Base-by-base conservation (phyloP, 1,139 yeast species). In the Tardiomyces digboiensis region DNA sequence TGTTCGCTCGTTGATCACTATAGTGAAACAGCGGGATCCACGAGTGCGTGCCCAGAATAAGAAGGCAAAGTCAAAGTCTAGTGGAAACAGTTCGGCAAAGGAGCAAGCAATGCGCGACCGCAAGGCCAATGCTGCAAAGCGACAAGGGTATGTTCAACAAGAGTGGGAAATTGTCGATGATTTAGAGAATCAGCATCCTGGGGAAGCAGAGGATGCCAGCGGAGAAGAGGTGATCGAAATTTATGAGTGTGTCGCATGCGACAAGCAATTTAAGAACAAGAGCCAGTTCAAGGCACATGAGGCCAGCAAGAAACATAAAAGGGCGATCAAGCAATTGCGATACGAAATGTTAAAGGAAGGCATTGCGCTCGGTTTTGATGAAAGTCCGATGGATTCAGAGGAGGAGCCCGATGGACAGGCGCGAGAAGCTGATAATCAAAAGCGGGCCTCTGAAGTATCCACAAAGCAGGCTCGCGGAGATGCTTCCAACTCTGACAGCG, bases 161-260 rank as follows among this genome's bases (percentile, higher is more conserved):
- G 84, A 78, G 48, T 89, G 97, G 97, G 55, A 48, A 6, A 52
- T 46, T 7, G 54, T 26, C 29, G 23, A 22, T 19, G 38, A 6
- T 2, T n/a, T n/a, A n/a, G n/a, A n/a, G n/a, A n/a, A n/a, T n/a
- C n/a, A n/a, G n/a, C n/a, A n/a, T n/a, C n/a, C n/a, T n/a, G n/a
- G n/a, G n/a, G n/a, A n/a, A n/a, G n/a, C n/a, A n/a, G n/a, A n/a
- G n/a, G n/a, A n/a, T n/a, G n/a, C n/a, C n/a, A 70, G 64, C 2
- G 66, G 60, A 16, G 76, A 68, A 8, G 69, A 64, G 2, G 66
- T 60, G 4, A 68, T 65, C 2, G 70, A 70, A 8, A 53, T 74
- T n/a, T 85, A 67, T 60, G 97, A 89, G 60, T 91, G 98, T 64
- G 74, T 88, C 42, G 82, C 86, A 2, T 91, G 98, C 66, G 79